Evolutionary conservation across 805 yeast genomes (phyloP), one percentile per base, ranked within the genome.

Genomic region (Lipomyces lipofer): DNA sequence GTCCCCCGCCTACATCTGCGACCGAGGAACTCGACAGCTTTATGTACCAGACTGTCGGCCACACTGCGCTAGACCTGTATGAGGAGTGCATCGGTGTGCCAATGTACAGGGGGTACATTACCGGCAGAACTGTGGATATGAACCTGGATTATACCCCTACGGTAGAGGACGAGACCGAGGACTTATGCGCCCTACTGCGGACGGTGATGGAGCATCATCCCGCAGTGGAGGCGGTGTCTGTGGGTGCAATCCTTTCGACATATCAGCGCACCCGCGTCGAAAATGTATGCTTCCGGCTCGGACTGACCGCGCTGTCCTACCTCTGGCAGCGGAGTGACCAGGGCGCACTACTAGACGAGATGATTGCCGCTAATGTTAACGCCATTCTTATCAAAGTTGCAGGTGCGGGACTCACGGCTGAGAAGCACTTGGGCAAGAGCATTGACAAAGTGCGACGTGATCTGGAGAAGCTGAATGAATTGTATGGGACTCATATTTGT

Each of bases 41-140:
- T 67, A 94, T 94, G 99, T 94, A 88, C 70, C 99, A 94, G 71
- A 94, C 99, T 0, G 98, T 94, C 6, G 99, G 99, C 0, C 94
- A 87, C 69, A 88, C 86, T 58, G 80, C 86, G 2, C 75, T 94
- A 1, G 77, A 79, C 0, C 69, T 73, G 49, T 88, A 91, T 65
- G 73, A 79, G 2, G 76, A 83, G 56, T 87, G 96, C 64, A 72
- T 87, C 39, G 91, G 82, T 6, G 81, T 86, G 0, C 98, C 99
- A 0, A 71, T 94, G 67, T 89, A 84, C 65, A 72, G 96, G 47
- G 81, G 78, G 4, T 75, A 76, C 12, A 88, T 92, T 30, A 60
- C 59, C 7, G 94, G 95, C 0, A 66, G 70, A 0, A 82, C 95
- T 0, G 73, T 79, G 35, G 83, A 86, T 61, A 84, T 81, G 51